phyloP scores from a whole-genome alignment of 352 stramenopile species.

The Globisporangium spiculum region DNA sequence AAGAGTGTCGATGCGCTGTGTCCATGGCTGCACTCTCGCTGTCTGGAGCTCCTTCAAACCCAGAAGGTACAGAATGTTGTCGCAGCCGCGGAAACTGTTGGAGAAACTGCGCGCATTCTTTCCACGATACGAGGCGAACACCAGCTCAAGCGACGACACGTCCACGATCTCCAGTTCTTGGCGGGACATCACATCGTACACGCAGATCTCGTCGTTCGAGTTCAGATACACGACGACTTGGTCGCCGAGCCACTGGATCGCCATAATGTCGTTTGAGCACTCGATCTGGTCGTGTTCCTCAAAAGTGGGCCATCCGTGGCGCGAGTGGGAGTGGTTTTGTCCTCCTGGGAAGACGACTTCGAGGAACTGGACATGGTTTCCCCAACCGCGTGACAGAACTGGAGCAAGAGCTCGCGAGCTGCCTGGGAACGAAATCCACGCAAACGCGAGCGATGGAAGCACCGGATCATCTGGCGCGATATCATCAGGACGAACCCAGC shows the following conservation, averaged over 20 bases:
- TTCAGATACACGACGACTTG: conserved; percentile 95
- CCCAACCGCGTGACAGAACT: conserved; percentile 92
- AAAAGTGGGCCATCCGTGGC: conserved; percentile 93
- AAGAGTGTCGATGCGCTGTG: conserved; percentile 91
- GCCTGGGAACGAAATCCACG: conserved; percentile 89
- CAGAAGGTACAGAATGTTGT: conserved; percentile 92
- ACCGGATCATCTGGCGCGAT: conserved; percentile 68
- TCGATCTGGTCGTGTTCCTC: conserved; percentile 93
- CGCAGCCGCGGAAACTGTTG: conserved; percentile 90
- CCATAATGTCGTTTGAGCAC: conserved; percentile 85
- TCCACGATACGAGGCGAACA: conserved; percentile 91
- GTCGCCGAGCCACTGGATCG: conserved; percentile 95
- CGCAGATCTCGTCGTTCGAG: conserved; percentile 93
- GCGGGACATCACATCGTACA: conserved; percentile 96
- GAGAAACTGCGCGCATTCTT: conserved; percentile 81
- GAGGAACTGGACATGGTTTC: conserved; percentile 92
- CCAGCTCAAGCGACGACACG: conserved; percentile 91
- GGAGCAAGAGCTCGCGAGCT: conserved; percentile 83
- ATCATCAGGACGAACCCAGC: conserved; percentile 87
- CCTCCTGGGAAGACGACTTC: conserved; percentile 80
- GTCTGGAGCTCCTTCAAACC: conserved; percentile 92
- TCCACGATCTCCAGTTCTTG: conserved; percentile 94
- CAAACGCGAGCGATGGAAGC: conserved; percentile 93
- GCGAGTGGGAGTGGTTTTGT: conserved; percentile 66
- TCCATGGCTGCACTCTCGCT: conserved; percentile 91